Conservation (phyloP, 1,139 yeast genomes). For the Torulaspora globosa region DNA sequence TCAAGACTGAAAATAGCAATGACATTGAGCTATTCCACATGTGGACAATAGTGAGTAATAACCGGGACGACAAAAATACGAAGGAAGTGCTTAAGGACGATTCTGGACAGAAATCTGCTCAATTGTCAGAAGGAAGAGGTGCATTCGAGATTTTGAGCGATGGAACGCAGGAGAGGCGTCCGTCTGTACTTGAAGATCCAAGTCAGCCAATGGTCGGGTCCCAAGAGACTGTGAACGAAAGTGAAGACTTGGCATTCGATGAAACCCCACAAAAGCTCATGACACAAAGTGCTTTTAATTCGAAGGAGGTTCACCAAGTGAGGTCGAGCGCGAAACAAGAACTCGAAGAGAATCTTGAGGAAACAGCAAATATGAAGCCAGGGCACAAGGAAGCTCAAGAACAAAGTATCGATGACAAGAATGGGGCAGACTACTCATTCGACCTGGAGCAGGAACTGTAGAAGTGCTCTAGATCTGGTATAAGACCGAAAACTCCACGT, state of each 20-base stretch:
- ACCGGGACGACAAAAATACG: not conserved
- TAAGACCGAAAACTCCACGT: not conserved
- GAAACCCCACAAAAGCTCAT: not conserved
- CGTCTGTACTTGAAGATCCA: conserved; percentile 5
- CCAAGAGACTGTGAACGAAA: not conserved
- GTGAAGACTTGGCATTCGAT: not conserved
- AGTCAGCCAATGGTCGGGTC: not conserved
- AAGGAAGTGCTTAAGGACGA: not conserved
- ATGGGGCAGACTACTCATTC: not conserved
- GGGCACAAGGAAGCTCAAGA: not conserved
- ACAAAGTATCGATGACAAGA: not conserved
- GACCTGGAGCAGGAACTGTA: not conserved
- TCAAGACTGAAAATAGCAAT: conserved; percentile 39
- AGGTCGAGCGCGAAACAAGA: not conserved
- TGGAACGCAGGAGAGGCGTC: conserved; percentile 11
- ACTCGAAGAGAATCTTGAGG: not conserved
- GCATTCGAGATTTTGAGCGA: not conserved
- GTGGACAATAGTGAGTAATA: conserved; percentile 21
- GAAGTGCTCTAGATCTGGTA: not conserved
- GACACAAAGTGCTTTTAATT: not conserved
- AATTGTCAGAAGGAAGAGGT: not conserved
- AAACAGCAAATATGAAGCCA: too few species aligned
- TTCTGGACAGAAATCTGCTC: not conserved
- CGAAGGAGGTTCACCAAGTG: not conserved
- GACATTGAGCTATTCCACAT: conserved; percentile 24